These are phyloP conservation scores for grape (Vitis vinifera) DNA, from an alignment of 164 flowering plant genomes.

Conservation along the genomic window ASM3070453v1 NC_081811.1:22808501-22809000, in stretches of 20 bases:
- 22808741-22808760: background rate
- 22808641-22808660: no score
- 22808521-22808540: conserved; percentile 81
- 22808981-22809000: conserved; percentile 46
- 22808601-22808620: no score
- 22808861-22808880: conserved; percentile 50
- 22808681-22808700: no score
- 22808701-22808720: background rate
- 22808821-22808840: conserved; percentile 65
- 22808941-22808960: conserved; percentile 55
- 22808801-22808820: background rate
- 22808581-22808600: no score
- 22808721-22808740: background rate
- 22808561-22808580: background rate
- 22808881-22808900: conserved; percentile 43
- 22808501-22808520: conserved; percentile 71
- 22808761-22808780: background rate
- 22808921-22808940: conserved; percentile 43
- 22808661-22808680: no score
- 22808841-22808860: conserved; percentile 44
- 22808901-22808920: conserved; percentile 55
- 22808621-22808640: no score
- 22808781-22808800: background rate
- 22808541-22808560: conserved; percentile 43
- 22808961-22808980: conserved; percentile 61